Percentiles rank a stretch among this genome's conserved stretches.
phyloP scores from a whole-genome alignment of 169 alveolate genomes.

The Babesia microti region DNA sequence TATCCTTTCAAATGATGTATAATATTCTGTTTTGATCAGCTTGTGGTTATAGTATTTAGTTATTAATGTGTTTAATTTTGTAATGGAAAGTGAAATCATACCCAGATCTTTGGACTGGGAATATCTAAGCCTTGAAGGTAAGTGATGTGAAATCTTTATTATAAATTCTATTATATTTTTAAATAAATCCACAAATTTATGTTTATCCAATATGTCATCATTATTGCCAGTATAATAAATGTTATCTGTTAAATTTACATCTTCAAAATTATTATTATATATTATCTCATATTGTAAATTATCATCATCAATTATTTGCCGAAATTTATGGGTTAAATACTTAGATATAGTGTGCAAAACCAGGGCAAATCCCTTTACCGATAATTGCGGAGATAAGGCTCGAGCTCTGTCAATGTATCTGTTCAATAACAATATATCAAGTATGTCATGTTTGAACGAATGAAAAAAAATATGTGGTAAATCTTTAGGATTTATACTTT shows the following conservation, averaged over 20 bases:
- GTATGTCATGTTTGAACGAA: too few relatives aligned
- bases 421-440: slow-evolving; percentile 7
- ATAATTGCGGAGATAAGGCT: slow-evolving; percentile 2
- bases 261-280: neutral
- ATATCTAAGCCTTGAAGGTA: slow-evolving; percentile 9
- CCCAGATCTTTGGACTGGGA: slow-evolving; percentile 42
- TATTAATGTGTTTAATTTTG: slow-evolving; percentile 14
- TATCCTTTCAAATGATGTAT: slow-evolving; percentile 4
- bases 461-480: too few relatives aligned
- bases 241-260: slow-evolving; percentile 1
- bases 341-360: slow-evolving; percentile 29
- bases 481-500: too few relatives aligned
- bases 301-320: neutral
- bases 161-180: slow-evolving; percentile 12
- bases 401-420: slow-evolving; percentile 28
- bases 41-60: slow-evolving; percentile 1
- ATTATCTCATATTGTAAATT: neutral
- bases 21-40: neutral
- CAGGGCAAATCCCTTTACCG: slow-evolving; percentile 36
- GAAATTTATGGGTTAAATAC: slow-evolving; percentile 7
- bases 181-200: too few relatives aligned
- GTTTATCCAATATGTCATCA: neutral
- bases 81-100: slow-evolving; percentile 38
- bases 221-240: slow-evolving; percentile 5
- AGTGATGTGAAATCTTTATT: slow-evolving; percentile 1